Conservation (phyloP, 495 filamentous ascomycete species). For the Geoglossum glabrum region DNA sequence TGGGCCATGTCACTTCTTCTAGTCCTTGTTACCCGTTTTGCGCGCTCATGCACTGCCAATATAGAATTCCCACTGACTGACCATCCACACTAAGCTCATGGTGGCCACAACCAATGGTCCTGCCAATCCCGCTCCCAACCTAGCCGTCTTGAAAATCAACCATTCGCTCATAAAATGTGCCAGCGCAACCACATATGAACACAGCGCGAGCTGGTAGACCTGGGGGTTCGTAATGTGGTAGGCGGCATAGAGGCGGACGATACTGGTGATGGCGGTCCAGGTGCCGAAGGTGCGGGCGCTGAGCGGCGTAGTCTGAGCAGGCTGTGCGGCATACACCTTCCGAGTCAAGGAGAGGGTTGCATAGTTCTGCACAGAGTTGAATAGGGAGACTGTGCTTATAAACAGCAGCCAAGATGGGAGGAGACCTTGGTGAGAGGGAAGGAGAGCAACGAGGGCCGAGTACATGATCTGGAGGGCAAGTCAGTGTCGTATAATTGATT, state of each 20-base stretch:
- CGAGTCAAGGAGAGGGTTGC: slow-evolving; percentile 48
- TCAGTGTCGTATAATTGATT: not conserved
- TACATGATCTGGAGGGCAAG: not conserved
- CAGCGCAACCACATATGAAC: slow-evolving; percentile 62
- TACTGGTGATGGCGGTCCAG: slow-evolving; percentile 59
- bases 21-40: not conserved
- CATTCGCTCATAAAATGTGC: slow-evolving; percentile 69
- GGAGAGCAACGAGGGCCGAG: not conserved
- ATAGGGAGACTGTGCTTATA: slow-evolving; percentile 52
- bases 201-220: slow-evolving; percentile 58
- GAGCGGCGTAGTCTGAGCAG: slow-evolving; percentile 39
- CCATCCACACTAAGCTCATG: slow-evolving; percentile 62
- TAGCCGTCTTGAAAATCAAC: slow-evolving; percentile 50
- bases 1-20: not conserved
- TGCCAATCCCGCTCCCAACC: slow-evolving; percentile 43
- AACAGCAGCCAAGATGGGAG: slow-evolving; percentile 50
- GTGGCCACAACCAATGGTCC: slow-evolving; percentile 58
- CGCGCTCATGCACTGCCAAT: slow-evolving; percentile 15
- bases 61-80: slow-evolving; percentile 45
- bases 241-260: slow-evolving; percentile 67
- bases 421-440: slow-evolving; percentile 25
- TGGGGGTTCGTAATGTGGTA: slow-evolving; percentile 56
- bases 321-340: slow-evolving; percentile 44
- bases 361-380: slow-evolving; percentile 70
- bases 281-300: slow-evolving; percentile 75